phyloP scores from a whole-genome alignment of 2,329 filamentous ascomycete species.

The Lecanosticta acicola region DNA sequence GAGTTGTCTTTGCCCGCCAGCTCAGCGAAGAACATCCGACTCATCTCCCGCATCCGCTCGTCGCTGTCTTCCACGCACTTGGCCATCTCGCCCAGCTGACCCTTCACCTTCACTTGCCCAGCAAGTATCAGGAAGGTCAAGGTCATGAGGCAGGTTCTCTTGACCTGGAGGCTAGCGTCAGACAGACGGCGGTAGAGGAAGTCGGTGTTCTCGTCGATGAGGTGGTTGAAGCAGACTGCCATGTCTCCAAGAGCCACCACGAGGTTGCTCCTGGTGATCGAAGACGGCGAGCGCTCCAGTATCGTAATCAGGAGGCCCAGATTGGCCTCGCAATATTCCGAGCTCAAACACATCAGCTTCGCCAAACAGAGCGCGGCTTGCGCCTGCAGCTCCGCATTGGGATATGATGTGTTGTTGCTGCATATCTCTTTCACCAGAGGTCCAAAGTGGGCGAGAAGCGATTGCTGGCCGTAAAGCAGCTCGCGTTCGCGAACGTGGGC shows the following conservation, averaged over 20 bases:
- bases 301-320: conserved; percentile 93
- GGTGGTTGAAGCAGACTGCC: conserved; percentile 98
- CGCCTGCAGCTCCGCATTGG: conserved; percentile 82
- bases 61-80: conserved; percentile 98
- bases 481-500: conserved; percentile 78
- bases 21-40: conserved; percentile 97
- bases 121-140: conserved; percentile 94
- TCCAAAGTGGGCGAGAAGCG: conserved; percentile 83
- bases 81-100: conserved; percentile 96
- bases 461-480: conserved; percentile 73
- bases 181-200: conserved; percentile 92
- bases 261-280: conserved; percentile 89
- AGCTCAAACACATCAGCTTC: conserved; percentile 97
- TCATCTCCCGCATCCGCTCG: conserved; percentile 85
- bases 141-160: conserved; percentile 97
- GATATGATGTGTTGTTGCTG: conserved; percentile 87
- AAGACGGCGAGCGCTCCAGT: conserved; percentile 87
- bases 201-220: conserved; percentile 98
- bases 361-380: conserved; percentile 90
- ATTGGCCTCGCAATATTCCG: conserved; percentile 92
- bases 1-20: conserved; percentile 97
- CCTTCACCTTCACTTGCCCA: conserved; percentile 98
- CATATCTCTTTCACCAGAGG: conserved; percentile 90
- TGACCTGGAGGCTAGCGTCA: conserved; percentile 81
- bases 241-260: conserved; percentile 97